Evolutionary conservation across 768 basidiomycete species (phyloP).

Genomic region (Myochromella boudieri): DNA sequence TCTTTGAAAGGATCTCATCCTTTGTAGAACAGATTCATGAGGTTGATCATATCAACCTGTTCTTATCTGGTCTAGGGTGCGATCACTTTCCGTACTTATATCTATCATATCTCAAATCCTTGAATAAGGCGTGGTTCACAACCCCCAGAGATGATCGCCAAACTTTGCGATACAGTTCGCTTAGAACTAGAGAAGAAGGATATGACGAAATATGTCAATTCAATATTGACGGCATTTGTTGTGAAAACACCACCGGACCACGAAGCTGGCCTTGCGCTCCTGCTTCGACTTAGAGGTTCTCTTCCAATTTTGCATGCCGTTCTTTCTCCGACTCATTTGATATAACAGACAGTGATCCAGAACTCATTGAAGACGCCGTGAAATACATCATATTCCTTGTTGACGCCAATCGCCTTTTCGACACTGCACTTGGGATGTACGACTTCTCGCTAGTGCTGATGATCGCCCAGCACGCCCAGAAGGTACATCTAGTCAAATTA

Average conservation of each 20-base stretch:
- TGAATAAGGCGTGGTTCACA: constrained; percentile 58
- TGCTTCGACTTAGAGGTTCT: constrained; percentile 77
- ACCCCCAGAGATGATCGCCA: constrained; percentile 56
- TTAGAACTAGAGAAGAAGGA: constrained; percentile 69
- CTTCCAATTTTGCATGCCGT: background rate
- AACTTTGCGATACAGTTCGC: constrained; percentile 78
- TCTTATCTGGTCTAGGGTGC: constrained; percentile 84
- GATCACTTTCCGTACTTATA: constrained; percentile 19
- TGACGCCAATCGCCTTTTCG: constrained; percentile 87
- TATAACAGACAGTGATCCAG: constrained; percentile 51
- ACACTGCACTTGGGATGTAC: constrained; percentile 98
- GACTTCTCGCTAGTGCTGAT: constrained; percentile 94
- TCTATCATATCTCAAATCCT: background rate
- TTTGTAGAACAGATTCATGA: constrained; percentile 88
- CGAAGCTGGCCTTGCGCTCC: constrained; percentile 74
- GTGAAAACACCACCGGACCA: constrained; percentile 91
- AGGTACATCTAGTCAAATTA: constrained; percentile 54
- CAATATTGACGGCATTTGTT: constrained; percentile 89
- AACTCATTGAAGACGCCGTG: constrained; percentile 91
- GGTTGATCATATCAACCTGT: constrained; percentile 90
- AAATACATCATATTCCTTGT: constrained; percentile 99
- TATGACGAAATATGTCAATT: constrained; percentile 80
- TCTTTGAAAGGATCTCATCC: constrained; percentile 56
- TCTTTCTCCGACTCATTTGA: constrained; percentile 18
- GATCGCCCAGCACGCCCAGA: constrained; percentile 96